Conservation (phyloP, 1,139 yeast genomes). For the Debaryomycetaceae sp. region DNA sequence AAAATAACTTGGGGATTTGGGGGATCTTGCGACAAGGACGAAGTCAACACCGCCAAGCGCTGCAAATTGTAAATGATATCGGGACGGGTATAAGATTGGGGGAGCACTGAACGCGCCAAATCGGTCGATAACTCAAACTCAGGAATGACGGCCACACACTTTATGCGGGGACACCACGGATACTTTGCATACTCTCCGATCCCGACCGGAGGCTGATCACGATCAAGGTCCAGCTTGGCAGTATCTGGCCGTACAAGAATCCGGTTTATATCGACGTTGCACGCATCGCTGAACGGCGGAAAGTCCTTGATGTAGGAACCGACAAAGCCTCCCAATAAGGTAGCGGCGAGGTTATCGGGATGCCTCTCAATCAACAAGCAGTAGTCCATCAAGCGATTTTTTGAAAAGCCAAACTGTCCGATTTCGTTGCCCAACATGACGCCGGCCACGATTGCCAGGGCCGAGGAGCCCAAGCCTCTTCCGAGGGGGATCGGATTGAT, state of each 20-base stretch:
- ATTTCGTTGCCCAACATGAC: slow-evolving; percentile 83
- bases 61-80: slow-evolving; percentile 82
- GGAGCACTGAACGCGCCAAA: slow-evolving; percentile 79
- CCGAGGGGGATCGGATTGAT: slow-evolving; percentile 91
- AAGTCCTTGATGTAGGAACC: slow-evolving; percentile 87
- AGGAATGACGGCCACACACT: slow-evolving; percentile 87
- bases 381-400: slow-evolving; percentile 81
- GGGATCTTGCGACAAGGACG: slow-evolving; percentile 68
- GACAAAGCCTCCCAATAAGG: slow-evolving; percentile 98
- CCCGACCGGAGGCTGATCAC: slow-evolving; percentile 55
- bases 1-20: slow-evolving; percentile 78
- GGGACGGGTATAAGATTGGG: slow-evolving; percentile 62
- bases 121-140: slow-evolving; percentile 92
- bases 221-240: slow-evolving; percentile 41
- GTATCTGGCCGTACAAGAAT: slow-evolving; percentile 62
- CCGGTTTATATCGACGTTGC: slow-evolving; percentile 69
- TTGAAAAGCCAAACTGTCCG: slow-evolving; percentile 61
- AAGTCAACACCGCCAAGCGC: slow-evolving; percentile 33
- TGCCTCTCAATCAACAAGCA: slow-evolving; percentile 96
- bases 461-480: slow-evolving; percentile 95
- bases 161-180: slow-evolving; percentile 70
- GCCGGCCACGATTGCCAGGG: slow-evolving; percentile 98
- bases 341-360: slow-evolving; percentile 97
- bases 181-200: slow-evolving; percentile 88
- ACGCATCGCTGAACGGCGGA: slow-evolving; percentile 54